Percentiles rank a stretch among this genome's conserved stretches.
These are phyloP conservation scores for Septoria petroselini DNA, from an alignment of 2,329 filamentous ascomycete genomes.

Conservation along the genomic window DNA sequence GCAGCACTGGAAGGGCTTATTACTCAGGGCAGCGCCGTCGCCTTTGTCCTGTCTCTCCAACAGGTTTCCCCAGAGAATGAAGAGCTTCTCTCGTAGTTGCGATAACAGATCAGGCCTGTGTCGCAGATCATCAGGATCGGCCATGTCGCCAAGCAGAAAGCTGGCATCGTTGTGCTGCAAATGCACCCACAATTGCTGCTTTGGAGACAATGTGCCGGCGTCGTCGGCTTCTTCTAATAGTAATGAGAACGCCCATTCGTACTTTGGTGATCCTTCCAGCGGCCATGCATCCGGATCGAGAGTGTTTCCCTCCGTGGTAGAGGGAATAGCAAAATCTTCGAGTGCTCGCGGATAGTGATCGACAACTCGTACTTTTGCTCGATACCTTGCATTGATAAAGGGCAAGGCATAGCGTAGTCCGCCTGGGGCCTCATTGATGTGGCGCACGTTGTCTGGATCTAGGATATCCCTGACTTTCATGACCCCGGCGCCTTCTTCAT, in stretches of 20 bases:
- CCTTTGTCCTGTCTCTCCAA: constrained; percentile 53
- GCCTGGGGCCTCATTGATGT: constrained; percentile 43
- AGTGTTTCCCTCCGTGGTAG: constrained; percentile 6
- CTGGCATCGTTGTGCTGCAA: constrained; percentile 61
- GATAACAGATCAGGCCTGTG: constrained; percentile 50
- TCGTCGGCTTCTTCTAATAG: constrained; percentile 65
- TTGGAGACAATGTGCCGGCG: not conserved
- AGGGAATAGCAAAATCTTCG: constrained; percentile 62
- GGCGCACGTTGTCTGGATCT: constrained; percentile 45
- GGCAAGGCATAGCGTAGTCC: constrained; percentile 27
- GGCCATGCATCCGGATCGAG: constrained; percentile 37
- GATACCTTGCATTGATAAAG: constrained; percentile 63
- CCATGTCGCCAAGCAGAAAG: constrained; percentile 54
- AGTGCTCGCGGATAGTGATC: constrained; percentile 72
- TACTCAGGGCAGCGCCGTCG: constrained; percentile 28
- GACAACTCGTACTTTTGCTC: constrained; percentile 68
- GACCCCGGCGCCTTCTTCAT: constrained; percentile 41
- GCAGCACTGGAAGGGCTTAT: constrained; percentile 47
- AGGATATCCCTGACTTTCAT: constrained; percentile 50
- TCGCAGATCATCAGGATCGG: constrained; percentile 59
- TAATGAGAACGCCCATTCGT: constrained; percentile 84
- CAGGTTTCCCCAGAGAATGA: constrained; percentile 79
- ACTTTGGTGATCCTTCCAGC: constrained; percentile 43
- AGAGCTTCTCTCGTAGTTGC: constrained; percentile 66
- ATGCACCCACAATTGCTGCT: constrained; percentile 57